Conservation (phyloP, 345 rosid genomes). For the Geranium rotundifolium region DNA sequence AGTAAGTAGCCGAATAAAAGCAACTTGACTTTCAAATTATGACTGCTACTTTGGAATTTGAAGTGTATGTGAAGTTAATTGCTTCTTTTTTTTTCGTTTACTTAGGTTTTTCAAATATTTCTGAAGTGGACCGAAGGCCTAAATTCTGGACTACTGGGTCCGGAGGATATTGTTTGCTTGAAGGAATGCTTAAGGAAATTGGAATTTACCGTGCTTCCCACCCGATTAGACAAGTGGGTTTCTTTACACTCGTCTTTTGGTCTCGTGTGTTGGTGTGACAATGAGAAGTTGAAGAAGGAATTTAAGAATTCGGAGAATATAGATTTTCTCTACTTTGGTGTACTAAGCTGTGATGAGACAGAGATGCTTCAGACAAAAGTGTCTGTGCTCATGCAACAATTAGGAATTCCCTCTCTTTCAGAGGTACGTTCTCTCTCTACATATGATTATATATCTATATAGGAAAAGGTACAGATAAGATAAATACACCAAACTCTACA, state of each 20-base stretch:
- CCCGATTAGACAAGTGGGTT: conserved; percentile 65
- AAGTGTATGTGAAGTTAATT: conserved; percentile 9
- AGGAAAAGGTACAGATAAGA: no score
- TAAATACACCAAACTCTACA: no score
- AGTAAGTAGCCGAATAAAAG: conserved; percentile 35
- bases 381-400: conserved; percentile 41
- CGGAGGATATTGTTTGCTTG: conserved; percentile 42
- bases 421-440: conserved; percentile 37
- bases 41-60: neutral
- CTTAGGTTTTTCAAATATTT: conserved; percentile 74
- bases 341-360: conserved; percentile 31
- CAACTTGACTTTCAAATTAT: neutral
- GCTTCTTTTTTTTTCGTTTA: conserved; percentile 7
- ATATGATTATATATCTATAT: no score
- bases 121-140: conserved; percentile 64
- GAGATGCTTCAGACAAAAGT: conserved; percentile 43
- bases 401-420: conserved; percentile 80
- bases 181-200: conserved; percentile 48
- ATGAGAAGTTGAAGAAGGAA: conserved; percentile 47
- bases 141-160: conserved; percentile 41
- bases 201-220: conserved; percentile 65
- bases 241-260: conserved; percentile 75
- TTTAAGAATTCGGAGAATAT: conserved; percentile 47
- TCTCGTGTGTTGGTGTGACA: conserved; percentile 79
- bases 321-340: conserved; percentile 57